Evolutionary conservation across 768 basidiomycete species (phyloP), one percentile per base, ranked within the genome.

Genomic region (Xerocomellus chrysenteron): DNA sequence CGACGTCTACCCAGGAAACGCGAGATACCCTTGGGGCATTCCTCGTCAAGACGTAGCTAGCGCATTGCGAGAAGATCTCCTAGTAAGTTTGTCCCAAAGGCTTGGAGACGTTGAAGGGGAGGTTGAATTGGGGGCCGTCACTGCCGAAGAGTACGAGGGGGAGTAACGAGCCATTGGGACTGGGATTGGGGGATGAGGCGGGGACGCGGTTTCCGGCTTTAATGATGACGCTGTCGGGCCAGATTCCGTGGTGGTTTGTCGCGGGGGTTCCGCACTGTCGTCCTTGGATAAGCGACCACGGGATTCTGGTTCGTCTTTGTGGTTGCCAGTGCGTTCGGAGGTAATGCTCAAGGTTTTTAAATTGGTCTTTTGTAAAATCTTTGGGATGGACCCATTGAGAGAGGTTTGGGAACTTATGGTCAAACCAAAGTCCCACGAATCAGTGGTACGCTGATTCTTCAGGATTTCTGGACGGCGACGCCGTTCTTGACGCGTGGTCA

Each of bases 371-470:
- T 50, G 60, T 21, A 39, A 26, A 21, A 45, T 45, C 47, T 40
- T 59, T 50, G 57, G 35, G 24, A 39, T 44, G 30, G 49, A 11
- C 36, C 55, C 61, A n/a, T 19, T 41, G 9, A 58, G 47, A 21
- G 62, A 60, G 7, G 55, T 11, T 16, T 72, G 75, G 7, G 79
- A 78, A 56, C 75, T 68, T 12, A 78, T 55, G 11, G 80, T 75
- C 17, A 46, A 57, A 24, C 79, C 68, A 68, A 93, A 93, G 66
- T 93, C 90, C 90, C 90, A 93, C 4, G 90, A 91, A 52, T 88
- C 90, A 52, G 86, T 72, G 11, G 89, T 86, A 44, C 75, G 75
- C 43, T 75, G 77, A 9, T 65, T 68, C 40, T 76, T 66, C 5
- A 73, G 52, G 43, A 68, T 71, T 13, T 73, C 76, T 13, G 72